Evolutionary conservation across 176 grass and related monocot species (phyloP).

Genomic region (Triticum turgidum): DNA sequence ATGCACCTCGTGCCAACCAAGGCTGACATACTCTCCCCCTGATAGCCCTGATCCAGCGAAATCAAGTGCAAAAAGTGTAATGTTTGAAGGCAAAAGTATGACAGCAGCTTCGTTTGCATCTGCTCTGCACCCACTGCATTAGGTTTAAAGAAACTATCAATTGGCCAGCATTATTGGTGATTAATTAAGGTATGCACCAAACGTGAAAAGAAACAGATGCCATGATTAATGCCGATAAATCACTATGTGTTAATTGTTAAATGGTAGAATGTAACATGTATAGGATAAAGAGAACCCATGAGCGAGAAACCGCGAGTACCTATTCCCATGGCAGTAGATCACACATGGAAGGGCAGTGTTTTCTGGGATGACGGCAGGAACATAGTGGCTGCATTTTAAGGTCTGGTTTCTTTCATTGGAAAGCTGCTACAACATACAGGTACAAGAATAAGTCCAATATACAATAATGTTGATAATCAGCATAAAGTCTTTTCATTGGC

Average conservation of each 20-base stretch:
- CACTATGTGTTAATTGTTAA: conserved; percentile 10
- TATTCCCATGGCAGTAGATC: conserved; percentile 98
- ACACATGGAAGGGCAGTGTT: conserved; percentile 88
- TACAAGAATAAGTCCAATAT: conserved; percentile 32
- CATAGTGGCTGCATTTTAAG: conserved; percentile 97
- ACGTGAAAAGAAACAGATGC: background rate
- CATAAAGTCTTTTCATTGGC: conserved; percentile 22
- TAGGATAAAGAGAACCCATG: conserved; percentile 10
- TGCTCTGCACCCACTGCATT: conserved; percentile 97
- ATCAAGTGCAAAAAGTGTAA: conserved; percentile 94
- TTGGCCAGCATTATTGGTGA: background rate
- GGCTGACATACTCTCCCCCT: conserved; percentile 92
- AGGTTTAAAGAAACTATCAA: conserved; percentile 25
- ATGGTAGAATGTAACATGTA: too few species aligned
- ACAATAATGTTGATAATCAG: conserved; percentile 2
- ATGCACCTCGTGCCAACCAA: conserved; percentile 98
- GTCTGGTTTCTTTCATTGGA: conserved; percentile 80
- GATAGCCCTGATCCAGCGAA: conserved; percentile 97
- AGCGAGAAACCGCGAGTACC: conserved; percentile 33
- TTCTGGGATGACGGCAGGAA: conserved; percentile 80
- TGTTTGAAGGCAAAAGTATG: conserved; percentile 98
- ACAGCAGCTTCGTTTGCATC: conserved; percentile 99
- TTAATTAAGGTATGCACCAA: background rate
- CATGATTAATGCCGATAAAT: conserved; percentile 13
- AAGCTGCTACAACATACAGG: conserved; percentile 61